Evolutionary conservation across 495 filamentous ascomycete genomes (phyloP), one percentile per base, ranked within the genome.

Genomic region (Daldinia concentrica): DNA sequence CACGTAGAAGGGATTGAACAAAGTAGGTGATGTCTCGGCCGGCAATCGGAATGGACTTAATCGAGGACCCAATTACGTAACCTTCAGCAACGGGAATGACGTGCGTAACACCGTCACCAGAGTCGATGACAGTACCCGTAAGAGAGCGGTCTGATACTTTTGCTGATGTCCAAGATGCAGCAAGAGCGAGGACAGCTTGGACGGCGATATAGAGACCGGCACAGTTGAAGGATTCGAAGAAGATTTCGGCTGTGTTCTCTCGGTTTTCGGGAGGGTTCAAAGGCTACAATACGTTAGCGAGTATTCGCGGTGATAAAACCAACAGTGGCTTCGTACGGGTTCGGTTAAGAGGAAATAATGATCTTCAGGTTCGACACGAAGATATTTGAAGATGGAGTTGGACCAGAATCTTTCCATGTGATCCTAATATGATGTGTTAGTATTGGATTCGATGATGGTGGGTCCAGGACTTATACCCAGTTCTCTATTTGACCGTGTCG

Each of bases 321-420:
- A 60, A 30, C 22, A 37, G 34, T 30, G 14, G 62, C 11, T 62
- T 54, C 73, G n/a, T 86, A 97, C 94, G 55, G 95, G 95, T 78
- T 99, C 95, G 57, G 95, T 99, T 62, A 99, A 90, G 50, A 99
- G 89, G 81, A 99, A 99, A 82, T 97, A 91, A 77, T 99, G 95
- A 77, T 99, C 95, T 83, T 99, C 95, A 27, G 95, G 95, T 80
- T 99, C 95, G 64, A 99, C 95, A 62, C 95, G 89, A 39, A 99
- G 88, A 79, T 99, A 99, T 79, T 98, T 98, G 86, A 99, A 99
- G 81, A 99, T 99, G 27, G 96, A 98, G 82, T 97, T 98, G 54
- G 96, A 98, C 95, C 95, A 99, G 80, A 97, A 99, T 59, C 95
- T 89, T 78, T 99, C 95, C 95, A 99, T 99, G 72, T 96, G 91